Percentiles rank a stretch among this genome's conserved stretches.
phyloP scores from a whole-genome alignment of 495 filamentous ascomycete species.

The Hyaloscypha hepaticicola region DNA sequence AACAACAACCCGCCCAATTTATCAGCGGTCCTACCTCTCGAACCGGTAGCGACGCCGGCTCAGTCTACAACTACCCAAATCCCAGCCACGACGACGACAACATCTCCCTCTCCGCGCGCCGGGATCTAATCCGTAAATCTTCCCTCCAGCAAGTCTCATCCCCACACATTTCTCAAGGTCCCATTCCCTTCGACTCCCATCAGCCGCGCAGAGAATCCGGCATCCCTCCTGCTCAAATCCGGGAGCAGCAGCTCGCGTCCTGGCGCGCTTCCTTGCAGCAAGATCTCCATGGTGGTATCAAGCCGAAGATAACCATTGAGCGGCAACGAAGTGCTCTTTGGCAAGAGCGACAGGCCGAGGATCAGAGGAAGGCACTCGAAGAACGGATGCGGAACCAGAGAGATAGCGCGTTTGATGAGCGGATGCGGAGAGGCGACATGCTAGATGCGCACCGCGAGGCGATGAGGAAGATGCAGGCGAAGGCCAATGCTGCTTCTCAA shows the following conservation, averaged over 20 bases:
- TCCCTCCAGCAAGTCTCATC: constrained; percentile 30
- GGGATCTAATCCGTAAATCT: constrained; percentile 49
- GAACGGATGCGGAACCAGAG: constrained; percentile 43
- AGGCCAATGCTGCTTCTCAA: constrained; percentile 49
- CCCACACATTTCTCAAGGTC: constrained; percentile 31
- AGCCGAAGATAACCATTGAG: constrained; percentile 41
- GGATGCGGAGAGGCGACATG: constrained; percentile 76
- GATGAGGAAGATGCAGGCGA: constrained; percentile 78
- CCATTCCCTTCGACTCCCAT: constrained; percentile 51
- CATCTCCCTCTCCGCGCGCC: constrained; percentile 72
- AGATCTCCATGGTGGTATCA: constrained; percentile 46
- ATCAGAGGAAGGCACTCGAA: constrained; percentile 44
- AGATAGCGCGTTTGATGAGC: constrained; percentile 62
- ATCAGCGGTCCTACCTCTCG: constrained; percentile 8
- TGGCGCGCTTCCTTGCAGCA: constrained; percentile 72
- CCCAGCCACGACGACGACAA: constrained; percentile 56
- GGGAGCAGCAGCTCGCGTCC: constrained; percentile 65
- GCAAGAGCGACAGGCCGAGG: constrained; percentile 47
- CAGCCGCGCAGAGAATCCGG: constrained; percentile 51
- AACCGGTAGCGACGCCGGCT: constrained; percentile 23
- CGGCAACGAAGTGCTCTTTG: constrained; percentile 43
- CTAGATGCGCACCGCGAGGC: constrained; percentile 77
- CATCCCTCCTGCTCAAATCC: constrained; percentile 41
- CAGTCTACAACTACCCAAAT: constrained; percentile 25
- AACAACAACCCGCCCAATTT: constrained; percentile 14